These are phyloP conservation scores for Thermothelomyces thermophilus DNA, from an alignment of 2,329 filamentous ascomycete genomes.

Conservation along the genomic window DNA sequence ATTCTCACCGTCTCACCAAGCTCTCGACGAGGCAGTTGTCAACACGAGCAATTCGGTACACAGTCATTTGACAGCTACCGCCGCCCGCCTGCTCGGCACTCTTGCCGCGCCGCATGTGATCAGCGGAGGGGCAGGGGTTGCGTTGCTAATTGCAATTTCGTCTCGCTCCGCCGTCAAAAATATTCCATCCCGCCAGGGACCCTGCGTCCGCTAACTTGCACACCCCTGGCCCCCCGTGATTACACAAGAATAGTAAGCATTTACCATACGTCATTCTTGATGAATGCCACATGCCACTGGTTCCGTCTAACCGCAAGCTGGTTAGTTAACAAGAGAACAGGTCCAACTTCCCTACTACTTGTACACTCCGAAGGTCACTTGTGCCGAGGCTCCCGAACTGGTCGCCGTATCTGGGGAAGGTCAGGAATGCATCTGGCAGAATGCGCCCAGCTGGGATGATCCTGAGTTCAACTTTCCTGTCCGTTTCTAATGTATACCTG, in stretches of 20 bases:
- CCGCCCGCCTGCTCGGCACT: no score
- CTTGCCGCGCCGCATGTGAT: background rate
- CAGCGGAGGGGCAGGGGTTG: background rate
- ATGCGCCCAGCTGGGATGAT: no score
- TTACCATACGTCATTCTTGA: background rate
- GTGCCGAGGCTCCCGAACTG: background rate
- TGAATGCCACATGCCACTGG: no score
- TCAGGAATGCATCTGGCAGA: no score
- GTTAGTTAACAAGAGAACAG: no score
- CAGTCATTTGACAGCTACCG: no score
- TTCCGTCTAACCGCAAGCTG: no score
- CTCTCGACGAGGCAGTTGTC: background rate
- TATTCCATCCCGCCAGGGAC: background rate
- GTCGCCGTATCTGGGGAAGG: background rate
- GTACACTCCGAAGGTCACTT: background rate
- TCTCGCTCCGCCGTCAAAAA: background rate
- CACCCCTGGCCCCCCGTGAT: background rate
- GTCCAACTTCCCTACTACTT: background rate
- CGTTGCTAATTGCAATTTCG: conserved; percentile 3
- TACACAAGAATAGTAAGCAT: background rate
- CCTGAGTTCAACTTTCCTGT: no score
- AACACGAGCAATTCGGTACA: no score
- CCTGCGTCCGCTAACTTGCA: background rate
- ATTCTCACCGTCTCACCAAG: background rate
- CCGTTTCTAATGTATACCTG: no score